Evolutionary conservation across 2,329 filamentous ascomycete species (phyloP).

Genomic region (Alternaria postmessia): DNA sequence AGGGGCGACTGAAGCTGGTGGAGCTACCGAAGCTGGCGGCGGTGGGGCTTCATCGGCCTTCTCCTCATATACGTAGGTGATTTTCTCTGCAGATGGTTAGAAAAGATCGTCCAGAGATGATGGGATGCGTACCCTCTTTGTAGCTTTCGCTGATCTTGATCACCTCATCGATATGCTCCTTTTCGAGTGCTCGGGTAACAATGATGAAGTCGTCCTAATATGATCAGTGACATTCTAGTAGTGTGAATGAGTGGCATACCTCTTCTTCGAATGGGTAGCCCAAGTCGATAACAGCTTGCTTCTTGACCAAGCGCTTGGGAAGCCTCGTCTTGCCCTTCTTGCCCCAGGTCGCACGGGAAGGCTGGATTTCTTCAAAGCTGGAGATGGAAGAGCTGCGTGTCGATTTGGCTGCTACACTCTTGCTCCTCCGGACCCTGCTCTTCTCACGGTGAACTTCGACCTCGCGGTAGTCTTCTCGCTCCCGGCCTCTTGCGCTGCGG

Average conservation of each 20-base stretch:
- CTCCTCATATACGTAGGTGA: conserved; percentile 48
- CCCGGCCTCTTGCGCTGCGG: conserved; percentile 30
- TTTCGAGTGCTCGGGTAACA: conserved; percentile 83
- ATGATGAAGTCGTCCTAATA: conserved; percentile 78
- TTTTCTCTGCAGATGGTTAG: conserved; percentile 40
- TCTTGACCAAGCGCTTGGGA: conserved; percentile 79
- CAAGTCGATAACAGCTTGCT: conserved; percentile 80
- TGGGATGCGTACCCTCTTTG: conserved; percentile 54
- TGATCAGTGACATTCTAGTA: conserved; percentile 37
- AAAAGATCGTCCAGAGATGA: not conserved
- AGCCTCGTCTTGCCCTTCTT: conserved; percentile 88
- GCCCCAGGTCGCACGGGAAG: conserved; percentile 46
- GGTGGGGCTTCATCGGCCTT: conserved; percentile 22
- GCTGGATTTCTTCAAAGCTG: conserved; percentile 52
- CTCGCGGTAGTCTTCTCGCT: conserved; percentile 58
- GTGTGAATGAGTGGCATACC: conserved; percentile 58
- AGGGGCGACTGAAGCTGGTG: conserved; percentile 21
- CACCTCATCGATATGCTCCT: conserved; percentile 90
- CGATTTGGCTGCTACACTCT: conserved; percentile 42
- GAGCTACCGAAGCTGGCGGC: conserved; percentile 27
- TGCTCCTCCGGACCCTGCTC: conserved; percentile 45
- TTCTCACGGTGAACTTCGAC: conserved; percentile 58
- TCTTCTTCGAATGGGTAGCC: conserved; percentile 89
- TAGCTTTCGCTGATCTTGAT: conserved; percentile 84
- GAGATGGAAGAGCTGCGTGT: conserved; percentile 52